Base-by-base conservation (phyloP, 352 stramenopile species). In the Globisporangium nagaii region DNA sequence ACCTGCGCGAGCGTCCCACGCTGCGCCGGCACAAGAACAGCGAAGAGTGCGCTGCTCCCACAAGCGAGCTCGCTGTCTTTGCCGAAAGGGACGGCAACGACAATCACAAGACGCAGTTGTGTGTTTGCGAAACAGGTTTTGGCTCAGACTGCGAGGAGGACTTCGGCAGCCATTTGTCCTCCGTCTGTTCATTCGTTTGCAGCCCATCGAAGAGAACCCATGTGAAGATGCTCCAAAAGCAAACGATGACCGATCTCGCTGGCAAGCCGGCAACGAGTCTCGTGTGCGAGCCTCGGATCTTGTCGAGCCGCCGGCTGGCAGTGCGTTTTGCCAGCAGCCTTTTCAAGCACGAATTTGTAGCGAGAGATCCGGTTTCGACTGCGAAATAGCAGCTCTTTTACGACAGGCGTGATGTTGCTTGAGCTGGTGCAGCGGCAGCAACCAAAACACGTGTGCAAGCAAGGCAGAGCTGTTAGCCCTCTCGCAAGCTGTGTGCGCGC, bases 151-250 rank as follows among this genome's bases (percentile, higher is more conserved):
- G 36, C 36, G 17, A 42, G n/a, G 36, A 42, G 17, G 36, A 43
- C n/a, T 25, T 8, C 37, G 24, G 37, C 8, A 43, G n/a, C 17
- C 36, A 42, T 19, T 42, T 42, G n/a, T n/a, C n/a, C n/a, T n/a
- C n/a, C n/a, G n/a, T n/a, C n/a, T n/a, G n/a, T n/a, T n/a, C n/a
- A 42, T 42, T 42, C 36, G 36, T 42, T 24, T 24, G 36, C n/a
- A 19, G 37, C n/a, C 37, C 37, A 25, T 43, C 37, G n/a, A 19
- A 43, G 37, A 19, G 37, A 43, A 24, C 19, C n/a, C 37, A 43
- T 43, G 9, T 43, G 37, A 43, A 42, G n/a, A 42, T 42, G n/a
- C 36, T 42, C 36, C n/a, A n/a, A n/a, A n/a, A n/a, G n/a, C n/a
- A n/a, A n/a, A n/a, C n/a, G n/a, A n/a, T 11, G 35, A 15, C 15